A percentile compares a stretch with the other conserved stretches of the same genome.
These are phyloP conservation scores for Lentinula novae-zelandiae DNA, from an alignment of 1,284 basidiomycete genomes.

Conservation along the genomic window DNA sequence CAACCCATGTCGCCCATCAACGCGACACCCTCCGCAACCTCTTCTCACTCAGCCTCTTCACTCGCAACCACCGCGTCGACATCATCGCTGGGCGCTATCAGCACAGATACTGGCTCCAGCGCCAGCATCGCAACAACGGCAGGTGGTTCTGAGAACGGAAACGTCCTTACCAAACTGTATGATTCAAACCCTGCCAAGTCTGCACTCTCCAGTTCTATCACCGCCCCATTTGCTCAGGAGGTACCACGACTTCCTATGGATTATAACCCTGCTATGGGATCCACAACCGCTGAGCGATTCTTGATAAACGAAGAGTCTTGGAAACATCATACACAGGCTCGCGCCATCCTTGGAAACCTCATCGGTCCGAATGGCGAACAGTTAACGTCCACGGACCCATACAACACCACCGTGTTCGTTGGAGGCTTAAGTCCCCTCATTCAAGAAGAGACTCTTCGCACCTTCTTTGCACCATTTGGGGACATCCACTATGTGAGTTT, in stretches of 20 bases:
- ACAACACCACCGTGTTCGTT: conserved; percentile 92
- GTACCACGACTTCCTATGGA: conserved; percentile 7
- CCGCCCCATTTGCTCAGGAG: not conserved
- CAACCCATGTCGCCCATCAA: conserved; percentile 33
- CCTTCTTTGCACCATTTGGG: conserved; percentile 87
- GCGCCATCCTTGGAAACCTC: conserved; percentile 73
- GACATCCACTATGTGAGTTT: conserved; percentile 83
- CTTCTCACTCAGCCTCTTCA: conserved; percentile 29
- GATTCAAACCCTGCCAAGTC: not conserved
- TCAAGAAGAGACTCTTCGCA: conserved; percentile 82
- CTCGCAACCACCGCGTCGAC: conserved; percentile 4
- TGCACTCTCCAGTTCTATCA: not conserved
- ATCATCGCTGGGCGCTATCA: conserved; percentile 5
- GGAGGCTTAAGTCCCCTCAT: conserved; percentile 85
- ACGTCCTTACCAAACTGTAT: not conserved
- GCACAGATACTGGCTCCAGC: conserved; percentile 10
- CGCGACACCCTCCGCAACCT: conserved; percentile 52
- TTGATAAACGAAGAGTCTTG: conserved; percentile 69
- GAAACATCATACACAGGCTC: conserved; percentile 78
- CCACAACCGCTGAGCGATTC: conserved; percentile 41
- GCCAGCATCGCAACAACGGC: conserved; percentile 11
- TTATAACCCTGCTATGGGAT: not conserved
- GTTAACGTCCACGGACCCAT: conserved; percentile 80
- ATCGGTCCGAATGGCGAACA: conserved; percentile 84
- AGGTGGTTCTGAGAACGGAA: conserved; percentile 4